Evolutionary conservation across 202 grass and related monocot genomes (phyloP), one percentile per base, ranked within the genome.

Genomic region (Zoysia matrella): DNA sequence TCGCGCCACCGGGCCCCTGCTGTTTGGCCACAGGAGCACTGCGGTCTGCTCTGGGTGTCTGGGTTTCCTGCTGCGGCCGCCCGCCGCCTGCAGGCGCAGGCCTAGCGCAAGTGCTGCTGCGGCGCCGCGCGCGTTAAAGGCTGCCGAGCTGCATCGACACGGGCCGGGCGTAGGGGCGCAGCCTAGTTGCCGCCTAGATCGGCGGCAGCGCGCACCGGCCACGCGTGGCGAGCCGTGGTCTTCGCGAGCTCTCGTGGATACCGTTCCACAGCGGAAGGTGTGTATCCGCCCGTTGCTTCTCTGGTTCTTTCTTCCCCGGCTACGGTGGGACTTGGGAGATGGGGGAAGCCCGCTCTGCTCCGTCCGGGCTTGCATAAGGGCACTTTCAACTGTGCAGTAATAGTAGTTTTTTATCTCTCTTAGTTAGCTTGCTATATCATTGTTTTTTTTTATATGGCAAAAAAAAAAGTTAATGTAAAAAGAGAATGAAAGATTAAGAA

Each of bases 161-260:
- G 18, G 47, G 46, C 14, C 36, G 48, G 14, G 41, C 60, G 49
- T 67, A 67, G 65, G 65, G 40, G 22, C 6, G 15, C 76, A 79
- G 76, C 18, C 60, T 69, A 69, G 51, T 46, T 79, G 77, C 77
- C 77, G 64, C 40, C 76, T 47, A 56, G 40, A 79, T 79, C 50
- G 63, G 50, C 76, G 76, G 77, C 77, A 79, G 64, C 51, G 51
- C 41, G 51, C 77, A 30, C 11, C 18, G 4, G 0, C 39, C 41
- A 11, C 4, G 36, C 47, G 74, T n/a, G 49, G 15, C 53, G 4
- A 54, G 11, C 52, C 52, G 3, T 11, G 52, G 12, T 14, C 52
- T 11, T 55, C 3, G 46, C 14, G 11, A 0, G 22, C 9, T 0
- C 10, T 11, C 11, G 15, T 46, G 43, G 22, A 30, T 30, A 30